Evolutionary conservation across 2,329 filamentous ascomycete genomes (phyloP), one percentile per base, ranked within the genome.

Genomic region (Pseudopithomyces maydicus): DNA sequence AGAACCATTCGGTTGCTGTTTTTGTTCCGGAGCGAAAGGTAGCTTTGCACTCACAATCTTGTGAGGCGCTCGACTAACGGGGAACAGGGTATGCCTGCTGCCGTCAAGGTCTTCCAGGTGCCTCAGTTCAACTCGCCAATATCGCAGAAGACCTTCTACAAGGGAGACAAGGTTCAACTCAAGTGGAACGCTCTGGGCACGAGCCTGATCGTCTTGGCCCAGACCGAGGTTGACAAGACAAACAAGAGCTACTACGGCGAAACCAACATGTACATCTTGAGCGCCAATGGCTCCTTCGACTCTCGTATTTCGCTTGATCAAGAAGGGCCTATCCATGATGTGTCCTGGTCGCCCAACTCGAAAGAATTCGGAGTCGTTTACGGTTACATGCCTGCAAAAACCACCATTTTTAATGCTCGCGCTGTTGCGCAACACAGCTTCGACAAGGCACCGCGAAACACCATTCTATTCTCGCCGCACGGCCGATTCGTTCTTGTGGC

Each of bases 211-310:
- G 94, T 98, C 65, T 86, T 99, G 70, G 94, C 95, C 54, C 93
- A 98, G 81, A 99, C 95, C 32, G 95, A 99, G 62, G 95, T 98
- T 52, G 95, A 99, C 80, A 96, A 95, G 81, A 92, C 92, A 56
- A 96, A 96, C 79, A 98, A 98, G 87, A 97, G 92, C 79, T 99
- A 99, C 81, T 99, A 99, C 69, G 95, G 95, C 73, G 95, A 99
- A 81, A 98, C 95, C 10, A 98, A 91, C 63, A 88, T 99, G 73
- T 98, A 98, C 80, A 85, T 99, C 66, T 85, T 99, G 62, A 97
- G 91, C 77, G 90, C 92, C 62, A 96, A 90, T 71, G 94, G 93
- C 61, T 88, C 89, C 46, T 96, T 98, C 71, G 95, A 99, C 77
- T 95, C 94, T 56, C 88, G 95, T 67, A 89, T 99, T 66, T 86